Base-by-base conservation (phyloP, 495 filamentous ascomycete species). In the Lepidopterella palustris region DNA sequence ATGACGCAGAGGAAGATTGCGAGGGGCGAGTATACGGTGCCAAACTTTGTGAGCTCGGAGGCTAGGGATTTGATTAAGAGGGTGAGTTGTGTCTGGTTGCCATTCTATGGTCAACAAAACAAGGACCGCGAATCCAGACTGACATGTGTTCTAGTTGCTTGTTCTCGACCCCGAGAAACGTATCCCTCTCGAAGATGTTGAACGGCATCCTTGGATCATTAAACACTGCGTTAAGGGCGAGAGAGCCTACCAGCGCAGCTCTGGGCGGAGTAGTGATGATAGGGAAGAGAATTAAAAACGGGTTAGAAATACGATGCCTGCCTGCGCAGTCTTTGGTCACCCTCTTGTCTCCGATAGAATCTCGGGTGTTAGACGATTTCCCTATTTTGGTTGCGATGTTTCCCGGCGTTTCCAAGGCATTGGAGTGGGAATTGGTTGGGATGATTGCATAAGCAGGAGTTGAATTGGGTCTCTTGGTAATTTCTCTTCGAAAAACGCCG, bases 1-100 rank as follows among this genome's bases (percentile, higher is more conserved):
- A 96, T 97, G 89, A 98, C 93, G 18, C 91, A 97, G 62, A 81
- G 89, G 65, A 81, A 92, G 63, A 98, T 98, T 73, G 82, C 86
- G 13, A 77, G 88, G 64, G 89, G 86, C 13, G 93, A 98, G 70
- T 97, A 97, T 90, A 85, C 86, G 0, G 84, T 97, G 18, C 93
- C 93, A 1, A 85, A 81, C 5, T 97, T 90, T 65, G 87, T 98
- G 49, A 95, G 89, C 68, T 77, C 88, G 4, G 93, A 98, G 70
- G 93, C 92, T 25, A 88, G 79, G 71, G 91, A 98, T 72, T 72
- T 98, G 52, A 97, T 98, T 55, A 91, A 91, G 71, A 88, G 80
- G 77, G 92, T 96, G 74, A 76, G 80, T 59, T 20, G 26, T 53
- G n/a, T 51, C 9, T 13, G 20, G 18, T 53, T 9, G 20, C 20